Evolutionary conservation across 345 rosid genomes (phyloP).

Genomic region (Bruguiera parviflora): DNA sequence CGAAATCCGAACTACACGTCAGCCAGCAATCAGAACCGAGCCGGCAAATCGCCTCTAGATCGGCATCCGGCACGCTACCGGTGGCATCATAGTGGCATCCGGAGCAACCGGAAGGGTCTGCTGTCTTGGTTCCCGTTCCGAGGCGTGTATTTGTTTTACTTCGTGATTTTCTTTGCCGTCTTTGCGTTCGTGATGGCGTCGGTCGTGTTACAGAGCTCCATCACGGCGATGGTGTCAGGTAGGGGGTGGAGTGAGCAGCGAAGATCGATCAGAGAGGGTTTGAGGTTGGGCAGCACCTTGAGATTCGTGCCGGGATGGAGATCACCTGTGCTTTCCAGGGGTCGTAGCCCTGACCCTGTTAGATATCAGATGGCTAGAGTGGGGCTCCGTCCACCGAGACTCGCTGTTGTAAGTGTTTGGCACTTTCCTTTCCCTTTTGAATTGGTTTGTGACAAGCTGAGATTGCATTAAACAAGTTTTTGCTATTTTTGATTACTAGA

Average conservation of each 20-base stretch:
- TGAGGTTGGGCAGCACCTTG: slow-evolving; percentile 61
- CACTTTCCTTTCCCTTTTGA: neutral
- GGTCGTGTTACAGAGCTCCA: slow-evolving; percentile 73
- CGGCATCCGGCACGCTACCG: slow-evolving; percentile 44
- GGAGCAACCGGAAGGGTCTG: slow-evolving; percentile 58
- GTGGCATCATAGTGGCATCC: slow-evolving; percentile 23
- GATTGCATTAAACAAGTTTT: neutral
- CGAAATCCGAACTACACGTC: slow-evolving; percentile 38
- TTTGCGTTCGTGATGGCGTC: slow-evolving; percentile 73
- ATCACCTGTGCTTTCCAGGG: slow-evolving; percentile 34
- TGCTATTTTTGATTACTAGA: neutral
- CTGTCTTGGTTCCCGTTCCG: slow-evolving; percentile 48
- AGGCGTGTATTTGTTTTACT: slow-evolving; percentile 61
- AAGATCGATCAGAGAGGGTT: slow-evolving; percentile 36
- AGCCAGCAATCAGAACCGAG: slow-evolving; percentile 31
- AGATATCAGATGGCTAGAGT: slow-evolving; percentile 44
- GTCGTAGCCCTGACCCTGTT: slow-evolving; percentile 51
- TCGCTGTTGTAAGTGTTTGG: slow-evolving; percentile 71
- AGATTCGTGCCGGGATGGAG: slow-evolving; percentile 46
- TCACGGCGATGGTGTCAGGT: slow-evolving; percentile 46
- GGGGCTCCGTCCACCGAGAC: slow-evolving; percentile 77
- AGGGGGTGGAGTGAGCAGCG: slow-evolving; percentile 45
- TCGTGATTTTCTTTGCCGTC: slow-evolving; percentile 51
- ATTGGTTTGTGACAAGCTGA: neutral
- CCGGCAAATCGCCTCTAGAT: slow-evolving; percentile 36